phyloP scores from a whole-genome alignment of 768 basidiomycete species.

The Clitopilus passeckerianus region DNA sequence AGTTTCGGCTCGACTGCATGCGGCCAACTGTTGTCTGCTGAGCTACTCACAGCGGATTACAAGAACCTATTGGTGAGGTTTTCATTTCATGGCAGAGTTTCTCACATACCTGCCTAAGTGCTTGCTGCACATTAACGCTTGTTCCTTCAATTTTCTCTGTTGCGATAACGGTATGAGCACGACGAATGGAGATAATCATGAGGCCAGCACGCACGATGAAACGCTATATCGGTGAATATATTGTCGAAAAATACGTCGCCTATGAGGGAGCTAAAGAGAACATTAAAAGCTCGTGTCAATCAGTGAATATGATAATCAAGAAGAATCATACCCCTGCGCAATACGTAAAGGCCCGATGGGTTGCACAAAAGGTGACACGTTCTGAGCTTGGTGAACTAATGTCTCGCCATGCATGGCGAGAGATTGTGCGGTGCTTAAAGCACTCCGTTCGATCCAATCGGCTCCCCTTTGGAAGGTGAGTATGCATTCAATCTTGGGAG shows the following conservation, averaged over 20 bases:
- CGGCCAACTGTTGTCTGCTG: constrained; percentile 24
- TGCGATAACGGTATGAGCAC: not conserved
- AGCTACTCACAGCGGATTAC: constrained; percentile 18
- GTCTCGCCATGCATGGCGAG: constrained; percentile 27
- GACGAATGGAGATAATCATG: constrained; percentile 5
- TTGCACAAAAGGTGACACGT: constrained; percentile 28
- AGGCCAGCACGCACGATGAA: constrained; percentile 25
- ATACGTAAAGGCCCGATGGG: constrained; percentile 31
- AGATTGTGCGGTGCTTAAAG: constrained; percentile 28
- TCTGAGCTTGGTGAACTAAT: constrained; percentile 32
- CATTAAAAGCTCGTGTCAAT: not conserved
- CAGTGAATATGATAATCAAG: not conserved
- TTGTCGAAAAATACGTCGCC: constrained; percentile 39
- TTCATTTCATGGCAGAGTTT: too few species aligned
- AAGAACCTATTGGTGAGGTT: not conserved
- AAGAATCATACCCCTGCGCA: constrained; percentile 28
- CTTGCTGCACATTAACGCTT: constrained; percentile 27
- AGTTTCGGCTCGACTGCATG: constrained; percentile 21
- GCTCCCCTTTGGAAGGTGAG: constrained; percentile 19
- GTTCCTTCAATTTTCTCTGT: constrained; percentile 34
- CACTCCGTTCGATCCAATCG: constrained; percentile 38
- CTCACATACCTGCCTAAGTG: constrained; percentile 25
- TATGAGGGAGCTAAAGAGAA: constrained; percentile 24
- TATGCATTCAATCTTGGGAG: not conserved
- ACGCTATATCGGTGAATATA: constrained; percentile 35